Evolutionary conservation across 208 protist genomes (phyloP).

Genomic region (Angomonas deanei): DNA sequence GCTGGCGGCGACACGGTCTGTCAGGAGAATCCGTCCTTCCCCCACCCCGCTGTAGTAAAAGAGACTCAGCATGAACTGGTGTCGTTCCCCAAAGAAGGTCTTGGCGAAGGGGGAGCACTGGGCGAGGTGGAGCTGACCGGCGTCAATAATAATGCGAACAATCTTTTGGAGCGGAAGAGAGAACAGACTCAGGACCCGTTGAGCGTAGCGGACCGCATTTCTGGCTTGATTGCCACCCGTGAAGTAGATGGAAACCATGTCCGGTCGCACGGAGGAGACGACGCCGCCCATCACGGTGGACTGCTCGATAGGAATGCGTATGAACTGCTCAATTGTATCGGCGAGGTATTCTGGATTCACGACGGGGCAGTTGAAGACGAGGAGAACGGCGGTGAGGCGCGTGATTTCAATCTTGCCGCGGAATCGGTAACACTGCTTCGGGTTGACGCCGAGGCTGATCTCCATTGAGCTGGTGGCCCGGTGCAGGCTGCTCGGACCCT

Average conservation of each 20-base stretch:
- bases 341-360: not conserved
- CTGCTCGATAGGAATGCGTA: not conserved
- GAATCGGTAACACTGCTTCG: not conserved
- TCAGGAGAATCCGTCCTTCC: slow-evolving; percentile 14
- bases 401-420: not conserved
- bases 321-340: not conserved
- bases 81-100: slow-evolving; percentile 31
- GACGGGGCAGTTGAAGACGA: not conserved
- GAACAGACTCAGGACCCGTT: not conserved
- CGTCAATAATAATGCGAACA: slow-evolving; percentile 35
- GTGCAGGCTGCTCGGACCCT: not conserved
- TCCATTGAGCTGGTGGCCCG: not conserved
- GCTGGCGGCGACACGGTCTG: slow-evolving; percentile 14
- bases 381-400: not conserved
- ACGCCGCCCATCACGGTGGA: not conserved
- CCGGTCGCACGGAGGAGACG: not conserved
- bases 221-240: not conserved
- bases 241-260: not conserved
- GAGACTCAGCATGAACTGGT: slow-evolving; percentile 23
- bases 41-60: slow-evolving; percentile 15
- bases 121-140: slow-evolving; percentile 43
- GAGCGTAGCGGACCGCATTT: not conserved
- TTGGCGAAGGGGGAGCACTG: slow-evolving; percentile 41
- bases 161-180: not conserved
- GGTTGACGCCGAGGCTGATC: not conserved